A percentile compares a stretch with the other conserved stretches of the same genome.
Evolutionary conservation across 192 early-diverging fungal genomes (phyloP).

Genomic region (Coemansia sp.): DNA sequence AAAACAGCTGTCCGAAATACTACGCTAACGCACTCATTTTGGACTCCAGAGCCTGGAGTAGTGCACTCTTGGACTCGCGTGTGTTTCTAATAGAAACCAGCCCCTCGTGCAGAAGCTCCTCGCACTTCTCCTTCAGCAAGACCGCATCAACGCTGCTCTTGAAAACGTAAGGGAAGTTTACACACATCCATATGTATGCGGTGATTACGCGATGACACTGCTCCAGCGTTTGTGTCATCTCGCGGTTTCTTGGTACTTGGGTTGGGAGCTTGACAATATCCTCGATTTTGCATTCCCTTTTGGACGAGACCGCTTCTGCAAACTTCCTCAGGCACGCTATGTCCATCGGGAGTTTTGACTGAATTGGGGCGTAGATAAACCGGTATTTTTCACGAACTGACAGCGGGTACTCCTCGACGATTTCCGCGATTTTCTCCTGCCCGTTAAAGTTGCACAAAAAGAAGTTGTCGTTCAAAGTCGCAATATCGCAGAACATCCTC

Average conservation of each 20-base stretch:
- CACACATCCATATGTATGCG: constrained; percentile 86
- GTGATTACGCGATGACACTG: constrained; percentile 73
- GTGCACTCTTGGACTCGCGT: not conserved
- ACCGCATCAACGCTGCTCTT: constrained; percentile 50
- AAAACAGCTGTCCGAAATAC: too few species aligned
- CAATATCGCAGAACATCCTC: constrained; percentile 72
- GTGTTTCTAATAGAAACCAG: constrained; percentile 18
- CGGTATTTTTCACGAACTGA: constrained; percentile 68
- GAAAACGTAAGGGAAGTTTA: constrained; percentile 61
- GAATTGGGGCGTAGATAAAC: constrained; percentile 67
- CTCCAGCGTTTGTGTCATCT: constrained; percentile 62
- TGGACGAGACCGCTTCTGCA: constrained; percentile 29
- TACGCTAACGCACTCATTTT: not conserved
- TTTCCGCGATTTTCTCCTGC: constrained; percentile 63
- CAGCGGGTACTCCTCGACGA: constrained; percentile 62
- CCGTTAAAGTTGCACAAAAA: constrained; percentile 73
- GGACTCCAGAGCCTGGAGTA: not conserved
- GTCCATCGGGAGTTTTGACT: constrained; percentile 36
- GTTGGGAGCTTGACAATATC: constrained; percentile 57
- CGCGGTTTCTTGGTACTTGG: constrained; percentile 17
- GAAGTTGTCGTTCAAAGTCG: constrained; percentile 65
- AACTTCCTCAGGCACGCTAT: constrained; percentile 22
- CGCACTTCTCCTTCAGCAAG: constrained; percentile 55
- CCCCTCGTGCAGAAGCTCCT: constrained; percentile 51
- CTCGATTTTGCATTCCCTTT: constrained; percentile 47